Evolutionary conservation across 192 early-diverging fungal genomes (phyloP), one percentile per base, ranked within the genome.

Genomic region (Backusella morwellensis): DNA sequence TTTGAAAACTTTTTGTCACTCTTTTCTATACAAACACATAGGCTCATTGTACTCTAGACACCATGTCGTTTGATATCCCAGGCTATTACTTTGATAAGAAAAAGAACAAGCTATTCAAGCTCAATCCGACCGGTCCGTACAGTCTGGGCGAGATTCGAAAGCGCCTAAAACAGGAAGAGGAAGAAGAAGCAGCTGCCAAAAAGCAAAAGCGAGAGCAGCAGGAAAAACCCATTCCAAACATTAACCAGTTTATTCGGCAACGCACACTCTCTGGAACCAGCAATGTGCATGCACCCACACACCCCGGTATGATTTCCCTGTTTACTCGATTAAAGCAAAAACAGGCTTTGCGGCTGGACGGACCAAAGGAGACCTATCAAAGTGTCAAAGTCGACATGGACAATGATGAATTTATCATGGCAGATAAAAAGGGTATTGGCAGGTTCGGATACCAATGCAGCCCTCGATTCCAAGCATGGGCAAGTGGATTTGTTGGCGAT

Each of bases 1-100:
- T 50, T 50, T 44, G 15, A 59, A 59, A 63, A 26, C 21, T 59
- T 59, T 59, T 56, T 56, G 6, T 26, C 1, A 0, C 21, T 59
- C n/a, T n/a, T 54, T 54, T 54, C 8, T 8, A 44, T 50, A 6
- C 32, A 32, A 32, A 32, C 32, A 32, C 0, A 17, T 6, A 44
- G 4, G 14, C 15, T 44, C 14, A 44, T 4, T 44, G 42, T 50
- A 6, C 15, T 44, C 14, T 19, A 50, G 17, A 44, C 38, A 44
- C 34, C 34, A 72, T 72, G 70, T 72, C 70, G 21, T 72, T 72
- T 17, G 42, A 72, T 72, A 72, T 72, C 15, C 70, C 70, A 26
- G 70, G 70, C 35, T 72, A 72, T 14, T 72, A 41, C 29, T 29
- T 72, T 19, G 70, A 72, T 12, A 40, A 72, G 17, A 72, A 44